These are phyloP conservation scores for Colletotrichum melonis DNA, from an alignment of 2,329 filamentous ascomycete species.

Conservation along the genomic window DNA sequence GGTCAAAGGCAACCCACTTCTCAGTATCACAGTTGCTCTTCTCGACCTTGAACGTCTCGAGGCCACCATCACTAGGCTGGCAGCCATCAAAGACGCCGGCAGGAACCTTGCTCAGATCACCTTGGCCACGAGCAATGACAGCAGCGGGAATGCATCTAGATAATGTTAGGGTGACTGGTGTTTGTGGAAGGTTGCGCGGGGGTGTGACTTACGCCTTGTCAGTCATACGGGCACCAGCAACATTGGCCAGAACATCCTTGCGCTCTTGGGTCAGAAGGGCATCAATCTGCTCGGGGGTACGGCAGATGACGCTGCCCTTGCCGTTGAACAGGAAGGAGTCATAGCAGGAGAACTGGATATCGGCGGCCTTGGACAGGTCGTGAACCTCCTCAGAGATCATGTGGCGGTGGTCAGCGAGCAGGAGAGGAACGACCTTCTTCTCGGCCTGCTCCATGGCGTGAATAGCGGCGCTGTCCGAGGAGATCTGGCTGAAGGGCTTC, in stretches of 20 bases:
- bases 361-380: conserved; percentile 55
- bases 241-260: conserved; percentile 41
- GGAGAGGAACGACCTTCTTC: conserved; percentile 54
- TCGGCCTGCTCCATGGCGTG: conserved; percentile 60
- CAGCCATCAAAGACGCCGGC: conserved; percentile 58
- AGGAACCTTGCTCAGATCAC: conserved; percentile 53
- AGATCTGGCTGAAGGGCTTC: conserved; percentile 64
- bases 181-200: not conserved
- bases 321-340: conserved; percentile 73
- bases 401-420: conserved; percentile 68
- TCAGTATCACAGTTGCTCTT: conserved; percentile 45
- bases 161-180: not conserved
- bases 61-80: conserved; percentile 54
- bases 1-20: conserved; percentile 66
- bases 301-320: conserved; percentile 66
- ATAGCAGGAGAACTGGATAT: conserved; percentile 65
- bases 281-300: conserved; percentile 55
- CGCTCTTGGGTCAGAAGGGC: conserved; percentile 48
- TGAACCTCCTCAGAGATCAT: conserved; percentile 60
- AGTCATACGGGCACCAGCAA: conserved; percentile 47
- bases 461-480: conserved; percentile 44
- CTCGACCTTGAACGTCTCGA: conserved; percentile 52
- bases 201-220: conserved; percentile 51
- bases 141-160: conserved; percentile 51
- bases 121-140: conserved; percentile 48